Evolutionary conservation across 805 yeast species (phyloP).

Genomic region (Wilhelminamyces savonicus): DNA sequence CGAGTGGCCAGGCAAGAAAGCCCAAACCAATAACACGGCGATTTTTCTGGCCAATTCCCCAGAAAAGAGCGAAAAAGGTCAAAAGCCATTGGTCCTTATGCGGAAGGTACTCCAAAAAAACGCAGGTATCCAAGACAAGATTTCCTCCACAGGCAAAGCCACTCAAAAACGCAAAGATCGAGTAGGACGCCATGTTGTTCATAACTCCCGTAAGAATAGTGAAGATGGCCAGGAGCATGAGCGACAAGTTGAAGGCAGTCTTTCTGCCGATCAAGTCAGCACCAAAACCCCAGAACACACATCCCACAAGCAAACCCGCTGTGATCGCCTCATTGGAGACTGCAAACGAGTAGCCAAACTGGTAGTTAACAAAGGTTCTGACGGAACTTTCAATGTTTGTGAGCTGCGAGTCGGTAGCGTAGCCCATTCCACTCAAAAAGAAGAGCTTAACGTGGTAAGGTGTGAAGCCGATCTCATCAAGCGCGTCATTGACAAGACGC

Average conservation of each 20-base stretch:
- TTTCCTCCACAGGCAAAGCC: constrained; percentile 52
- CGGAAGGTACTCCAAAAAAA: constrained; percentile 49
- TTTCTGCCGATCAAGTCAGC: constrained; percentile 52
- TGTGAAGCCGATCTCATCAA: constrained; percentile 59
- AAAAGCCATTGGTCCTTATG: constrained; percentile 43
- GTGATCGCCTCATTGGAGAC: constrained; percentile 38
- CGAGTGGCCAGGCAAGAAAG: constrained; percentile 30
- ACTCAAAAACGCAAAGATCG: constrained; percentile 40
- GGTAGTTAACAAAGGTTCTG: constrained; percentile 39
- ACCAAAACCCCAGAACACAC: constrained; percentile 50
- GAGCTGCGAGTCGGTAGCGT: constrained; percentile 38
- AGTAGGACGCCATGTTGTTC: constrained; percentile 43
- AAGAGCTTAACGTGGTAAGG: constrained; percentile 47
- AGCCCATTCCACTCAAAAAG: constrained; percentile 51
- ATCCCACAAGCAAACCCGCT: constrained; percentile 48
- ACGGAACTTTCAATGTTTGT: constrained; percentile 42
- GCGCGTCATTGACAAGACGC: constrained; percentile 43
- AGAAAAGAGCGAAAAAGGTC: constrained; percentile 41
- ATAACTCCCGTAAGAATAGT: constrained; percentile 51
- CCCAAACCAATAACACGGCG: constrained; percentile 52
- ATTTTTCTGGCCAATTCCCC: constrained; percentile 60
- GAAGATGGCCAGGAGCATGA: constrained; percentile 43
- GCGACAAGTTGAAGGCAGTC: constrained; percentile 44
- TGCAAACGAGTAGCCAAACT: constrained; percentile 40
- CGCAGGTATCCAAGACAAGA: constrained; percentile 47